Base-by-base conservation (phyloP, 176 grass and related monocot genomes). In the Luzula sylvatica region DNA sequence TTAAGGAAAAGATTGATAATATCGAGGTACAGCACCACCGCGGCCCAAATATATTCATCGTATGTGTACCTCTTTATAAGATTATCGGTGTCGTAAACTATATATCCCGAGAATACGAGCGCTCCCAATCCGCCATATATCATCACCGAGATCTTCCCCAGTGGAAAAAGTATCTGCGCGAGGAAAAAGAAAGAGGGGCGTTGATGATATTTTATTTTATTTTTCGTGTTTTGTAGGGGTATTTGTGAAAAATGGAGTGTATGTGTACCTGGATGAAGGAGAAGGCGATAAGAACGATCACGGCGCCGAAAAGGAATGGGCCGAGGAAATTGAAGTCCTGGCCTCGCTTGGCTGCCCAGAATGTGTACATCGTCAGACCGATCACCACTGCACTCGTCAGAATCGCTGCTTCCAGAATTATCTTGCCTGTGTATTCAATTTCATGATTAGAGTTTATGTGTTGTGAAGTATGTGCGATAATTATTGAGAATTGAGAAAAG, bases 251-350 rank as follows among this genome's bases (percentile, higher is more conserved):
- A 35, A 35, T 35, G 30, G 30, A 35, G 9, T 35, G 9, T 35
- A 35, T n/a, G 9, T 9, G 9, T 7, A 87, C 88, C 83, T 94
- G 88, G 26, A 94, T 87, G 55, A 94, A n/a, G 24, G 64, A 61
- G 58, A 94, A 94, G 24, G 87, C 83, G 3, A 94, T 48, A 52
- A 94, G 72, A 60, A 87, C 73, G 23, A 94, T 65, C 25, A 94
- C 13, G 27, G 88, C 75, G 56, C 82, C 58, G 7, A 87, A 94
- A 24, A 94, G 88, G 59, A 94, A 87, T 9, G 88, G 88, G 14
- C 88, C 88, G 15, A 94, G 82, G 60, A 94, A 94, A 39, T 71
- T 83, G 65, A 94, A 94, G 69, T 94, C 88, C 55, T 87, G 70
- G 21, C 83, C 88, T 48, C 88, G 82, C 50, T 67, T 80, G 55